Conservation (phyloP, 164 flowering plant genomes). For the Kingdonia uniflora region DNA sequence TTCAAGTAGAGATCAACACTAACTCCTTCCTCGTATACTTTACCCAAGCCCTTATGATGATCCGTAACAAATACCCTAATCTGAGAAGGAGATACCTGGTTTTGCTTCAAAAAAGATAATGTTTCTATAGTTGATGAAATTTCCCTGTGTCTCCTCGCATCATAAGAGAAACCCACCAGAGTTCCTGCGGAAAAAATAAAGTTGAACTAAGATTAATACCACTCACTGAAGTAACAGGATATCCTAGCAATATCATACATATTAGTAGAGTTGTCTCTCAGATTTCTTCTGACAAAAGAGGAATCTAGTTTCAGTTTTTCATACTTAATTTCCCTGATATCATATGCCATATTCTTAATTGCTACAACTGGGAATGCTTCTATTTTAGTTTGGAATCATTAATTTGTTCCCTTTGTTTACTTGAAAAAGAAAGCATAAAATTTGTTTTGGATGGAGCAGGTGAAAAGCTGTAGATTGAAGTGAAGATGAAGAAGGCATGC, state of each 20-base stretch:
- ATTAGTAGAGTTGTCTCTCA: too few relatives aligned
- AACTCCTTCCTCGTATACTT: constrained; percentile 15
- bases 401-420: too few relatives aligned
- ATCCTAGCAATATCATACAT: too few relatives aligned
- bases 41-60: constrained; percentile 13
- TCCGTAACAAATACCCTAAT: constrained; percentile 24
- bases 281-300: too few relatives aligned
- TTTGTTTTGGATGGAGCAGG: background rate
- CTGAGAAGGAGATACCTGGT: constrained; percentile 21
- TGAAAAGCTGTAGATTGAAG: constrained; percentile 4
- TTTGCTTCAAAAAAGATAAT: constrained; percentile 21
- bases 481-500: constrained; percentile 4
- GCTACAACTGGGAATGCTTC: too few relatives aligned
- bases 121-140: constrained; percentile 15
- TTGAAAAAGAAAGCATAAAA: too few relatives aligned
- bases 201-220: background rate
- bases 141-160: constrained; percentile 24
- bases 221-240: background rate
- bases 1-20: constrained; percentile 32
- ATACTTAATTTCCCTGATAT: too few relatives aligned
- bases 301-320: background rate
- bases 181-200: constrained; percentile 23
- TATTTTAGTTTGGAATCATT: too few relatives aligned
- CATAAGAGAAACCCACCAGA: constrained; percentile 37
- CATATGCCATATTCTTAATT: too few relatives aligned